phyloP scores from a whole-genome alignment of 2,329 filamentous ascomycete species.

The Hypoxylon sp. region DNA sequence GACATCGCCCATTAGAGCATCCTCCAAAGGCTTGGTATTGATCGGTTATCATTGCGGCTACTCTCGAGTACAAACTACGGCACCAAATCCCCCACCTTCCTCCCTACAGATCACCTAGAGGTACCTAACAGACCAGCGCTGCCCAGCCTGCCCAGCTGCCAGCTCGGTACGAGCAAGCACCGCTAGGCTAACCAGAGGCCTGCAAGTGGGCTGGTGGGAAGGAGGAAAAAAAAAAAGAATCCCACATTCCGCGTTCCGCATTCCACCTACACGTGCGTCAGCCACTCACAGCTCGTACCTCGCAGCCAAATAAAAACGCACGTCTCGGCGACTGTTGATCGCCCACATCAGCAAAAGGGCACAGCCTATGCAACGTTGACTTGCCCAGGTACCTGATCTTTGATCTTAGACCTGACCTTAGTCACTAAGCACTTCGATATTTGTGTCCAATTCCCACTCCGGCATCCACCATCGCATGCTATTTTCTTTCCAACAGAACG shows the following conservation, averaged over 20 bases:
- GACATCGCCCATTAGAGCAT: background rate
- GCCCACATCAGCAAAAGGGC: constrained; percentile 35
- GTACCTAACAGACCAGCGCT: no score
- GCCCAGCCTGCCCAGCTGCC: background rate
- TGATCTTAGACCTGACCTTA: constrained; percentile 13
- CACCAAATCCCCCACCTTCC: constrained; percentile 16
- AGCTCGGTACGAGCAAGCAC: constrained; percentile 32
- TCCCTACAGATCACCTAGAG: background rate
- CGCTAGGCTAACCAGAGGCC: constrained; percentile 30
- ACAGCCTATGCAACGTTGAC: constrained; percentile 39
- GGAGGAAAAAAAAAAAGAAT: constrained; percentile 12
- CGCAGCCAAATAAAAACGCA: constrained; percentile 22
- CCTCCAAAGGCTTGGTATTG: constrained; percentile 3
- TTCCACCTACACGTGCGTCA: constrained; percentile 25
- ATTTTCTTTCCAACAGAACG: constrained; percentile 23
- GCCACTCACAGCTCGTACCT: constrained; percentile 8
- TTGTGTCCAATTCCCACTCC: constrained; percentile 20
- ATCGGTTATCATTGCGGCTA: constrained; percentile 21
- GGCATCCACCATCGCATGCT: constrained; percentile 27
- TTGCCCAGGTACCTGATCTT: constrained; percentile 32
- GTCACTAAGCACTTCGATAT: constrained; percentile 21
- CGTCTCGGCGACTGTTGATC: constrained; percentile 33
- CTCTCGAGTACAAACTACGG: constrained; percentile 25
- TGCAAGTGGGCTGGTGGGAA: no score
- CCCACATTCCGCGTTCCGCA: constrained; percentile 27